Percentiles rank a stretch among this genome's conserved stretches.
Evolutionary conservation across 140 eudicot species (phyloP).

Genomic region (Ambrosia hybrid): DNA sequence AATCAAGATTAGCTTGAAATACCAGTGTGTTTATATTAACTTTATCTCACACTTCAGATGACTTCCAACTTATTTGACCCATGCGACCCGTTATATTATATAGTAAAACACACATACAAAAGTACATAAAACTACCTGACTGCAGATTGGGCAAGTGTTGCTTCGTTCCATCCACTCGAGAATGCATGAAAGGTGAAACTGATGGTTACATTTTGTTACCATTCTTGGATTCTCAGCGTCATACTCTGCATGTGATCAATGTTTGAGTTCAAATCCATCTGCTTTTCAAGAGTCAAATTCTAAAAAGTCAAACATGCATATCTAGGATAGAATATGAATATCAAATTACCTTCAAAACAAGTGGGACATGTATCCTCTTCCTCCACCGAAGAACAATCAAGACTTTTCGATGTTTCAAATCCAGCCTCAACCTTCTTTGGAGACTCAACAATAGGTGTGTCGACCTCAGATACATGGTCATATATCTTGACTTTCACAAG

Average conservation of each 20-base stretch:
- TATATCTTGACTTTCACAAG: constrained; percentile 29
- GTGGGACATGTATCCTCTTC: constrained; percentile 87
- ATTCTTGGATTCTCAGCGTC: constrained; percentile 69
- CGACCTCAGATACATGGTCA: constrained; percentile 33
- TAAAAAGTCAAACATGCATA: constrained; percentile 22
- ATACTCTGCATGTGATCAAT: constrained; percentile 55
- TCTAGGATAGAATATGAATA: not conserved
- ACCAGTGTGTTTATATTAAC: too few species aligned
- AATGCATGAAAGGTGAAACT: constrained; percentile 89
- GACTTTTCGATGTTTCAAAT: constrained; percentile 28
- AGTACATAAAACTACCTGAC: constrained; percentile 44
- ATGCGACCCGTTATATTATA: too few species aligned
- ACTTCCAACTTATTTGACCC: too few species aligned
- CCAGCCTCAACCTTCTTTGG: constrained; percentile 48
- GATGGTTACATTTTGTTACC: constrained; percentile 71
- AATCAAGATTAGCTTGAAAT: too few species aligned
- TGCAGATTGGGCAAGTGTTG: constrained; percentile 77
- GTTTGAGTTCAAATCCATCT: not conserved
- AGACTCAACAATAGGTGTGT: constrained; percentile 32
- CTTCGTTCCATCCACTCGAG: constrained; percentile 96
- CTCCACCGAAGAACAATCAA: constrained; percentile 33
- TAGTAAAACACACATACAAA: not conserved
- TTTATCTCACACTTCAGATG: too few species aligned
- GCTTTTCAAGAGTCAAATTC: constrained; percentile 18
- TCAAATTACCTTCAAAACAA: constrained; percentile 79